phyloP scores from a whole-genome alignment of 768 basidiomycete species.

The Pleurotus cornucopiae region DNA sequence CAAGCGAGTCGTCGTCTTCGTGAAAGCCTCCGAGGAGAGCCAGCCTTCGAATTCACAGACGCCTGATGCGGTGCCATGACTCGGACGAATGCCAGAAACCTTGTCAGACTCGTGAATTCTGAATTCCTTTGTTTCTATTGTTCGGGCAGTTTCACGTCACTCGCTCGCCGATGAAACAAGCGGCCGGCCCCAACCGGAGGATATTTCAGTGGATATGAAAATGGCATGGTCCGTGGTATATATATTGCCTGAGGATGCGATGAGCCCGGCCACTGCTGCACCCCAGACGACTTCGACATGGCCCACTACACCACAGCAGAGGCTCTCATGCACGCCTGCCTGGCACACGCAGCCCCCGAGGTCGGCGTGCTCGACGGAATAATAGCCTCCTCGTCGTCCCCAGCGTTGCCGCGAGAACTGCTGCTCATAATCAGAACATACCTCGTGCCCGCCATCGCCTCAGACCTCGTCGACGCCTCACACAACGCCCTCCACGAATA shows the following conservation, averaged over 20 bases:
- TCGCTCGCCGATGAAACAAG: slow-evolving; percentile 4
- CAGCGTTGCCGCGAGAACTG: slow-evolving; percentile 44
- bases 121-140: not conserved
- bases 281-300: not conserved
- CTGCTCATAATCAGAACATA: slow-evolving; percentile 46
- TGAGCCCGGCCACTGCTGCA: not conserved
- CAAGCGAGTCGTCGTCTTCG: not conserved
- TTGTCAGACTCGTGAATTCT: not conserved
- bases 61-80: not conserved
- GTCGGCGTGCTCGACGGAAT: slow-evolving; percentile 9
- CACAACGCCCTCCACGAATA: slow-evolving; percentile 36
- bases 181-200: too few species aligned
- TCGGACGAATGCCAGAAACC: not conserved
- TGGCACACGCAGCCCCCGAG: slow-evolving; percentile 7
- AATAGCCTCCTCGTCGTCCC: slow-evolving; percentile 11
- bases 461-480: slow-evolving; percentile 37
- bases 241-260: not conserved
- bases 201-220: too few species aligned
- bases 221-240: not conserved
- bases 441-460: slow-evolving; percentile 39
- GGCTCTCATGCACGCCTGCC: not conserved
- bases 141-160: slow-evolving; percentile 30
- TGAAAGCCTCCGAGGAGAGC: not conserved
- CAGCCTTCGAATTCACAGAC: not conserved
- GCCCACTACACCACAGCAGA: not conserved